Evolutionary conservation across 1,139 yeast genomes (phyloP).

Genomic region (Diutina ranongensis): DNA sequence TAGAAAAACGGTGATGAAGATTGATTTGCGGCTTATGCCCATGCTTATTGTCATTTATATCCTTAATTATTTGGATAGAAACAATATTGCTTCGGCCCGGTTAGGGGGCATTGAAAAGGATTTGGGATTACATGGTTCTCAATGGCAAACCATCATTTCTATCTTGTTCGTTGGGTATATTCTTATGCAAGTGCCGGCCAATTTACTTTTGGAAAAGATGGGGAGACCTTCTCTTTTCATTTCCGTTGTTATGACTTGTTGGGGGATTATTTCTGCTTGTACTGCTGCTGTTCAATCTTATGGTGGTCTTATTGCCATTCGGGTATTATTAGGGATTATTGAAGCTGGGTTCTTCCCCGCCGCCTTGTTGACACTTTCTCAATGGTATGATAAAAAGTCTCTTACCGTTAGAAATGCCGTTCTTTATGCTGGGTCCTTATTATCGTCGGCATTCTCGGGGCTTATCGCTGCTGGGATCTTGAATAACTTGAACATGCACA

Average conservation of each 20-base stretch:
- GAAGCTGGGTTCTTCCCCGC: conserved; percentile 54
- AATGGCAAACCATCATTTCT: conserved; percentile 45
- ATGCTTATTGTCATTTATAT: conserved; percentile 41
- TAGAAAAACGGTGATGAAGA: conserved; percentile 29
- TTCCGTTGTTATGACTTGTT: conserved; percentile 35
- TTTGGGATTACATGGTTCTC: conserved; percentile 32
- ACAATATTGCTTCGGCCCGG: conserved; percentile 51
- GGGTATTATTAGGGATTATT: conserved; percentile 42
- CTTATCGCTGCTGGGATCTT: conserved; percentile 55
- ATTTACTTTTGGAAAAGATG: conserved; percentile 35
- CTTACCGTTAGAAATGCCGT: conserved; percentile 44
- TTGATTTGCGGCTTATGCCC: conserved; percentile 45
- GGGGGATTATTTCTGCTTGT: conserved; percentile 43
- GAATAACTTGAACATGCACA: conserved; percentile 25
- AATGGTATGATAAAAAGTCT: conserved; percentile 38
- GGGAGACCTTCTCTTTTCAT: conserved; percentile 42
- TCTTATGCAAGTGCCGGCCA: conserved; percentile 47
- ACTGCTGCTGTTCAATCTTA: conserved; percentile 24
- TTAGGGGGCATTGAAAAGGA: conserved; percentile 46
- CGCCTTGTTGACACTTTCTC: conserved; percentile 34
- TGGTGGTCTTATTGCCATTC: conserved; percentile 33
- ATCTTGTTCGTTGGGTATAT: conserved; percentile 53
- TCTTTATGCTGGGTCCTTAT: conserved; percentile 51
- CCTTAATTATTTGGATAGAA: conserved; percentile 45
- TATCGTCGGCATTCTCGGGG: conserved; percentile 80